Evolutionary conservation across 352 stramenopile species (phyloP).

Genomic region (Globisporangium apiculatum): DNA sequence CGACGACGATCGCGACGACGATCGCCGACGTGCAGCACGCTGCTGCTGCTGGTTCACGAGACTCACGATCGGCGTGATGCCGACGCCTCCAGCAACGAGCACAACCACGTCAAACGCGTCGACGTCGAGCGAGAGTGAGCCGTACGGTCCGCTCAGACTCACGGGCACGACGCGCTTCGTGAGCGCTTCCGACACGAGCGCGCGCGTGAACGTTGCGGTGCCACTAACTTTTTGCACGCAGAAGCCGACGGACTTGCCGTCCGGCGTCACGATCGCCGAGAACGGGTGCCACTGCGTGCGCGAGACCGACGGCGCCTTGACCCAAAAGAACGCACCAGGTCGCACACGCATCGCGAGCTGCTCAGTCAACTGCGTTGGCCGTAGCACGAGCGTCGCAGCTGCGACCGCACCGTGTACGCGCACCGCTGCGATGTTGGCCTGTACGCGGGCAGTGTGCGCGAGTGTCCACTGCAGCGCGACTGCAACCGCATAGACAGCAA

Average conservation of each 20-base stretch:
- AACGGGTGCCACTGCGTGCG: constrained; percentile 73
- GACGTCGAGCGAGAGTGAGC: constrained; percentile 52
- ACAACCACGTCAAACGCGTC: constrained; percentile 62
- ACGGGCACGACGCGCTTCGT: constrained; percentile 35
- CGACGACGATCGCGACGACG: constrained; percentile 18
- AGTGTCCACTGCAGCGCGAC: constrained; percentile 45
- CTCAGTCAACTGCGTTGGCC: constrained; percentile 41
- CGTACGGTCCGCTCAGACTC: constrained; percentile 63
- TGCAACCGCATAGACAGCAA: constrained; percentile 53
- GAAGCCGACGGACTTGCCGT: constrained; percentile 77
- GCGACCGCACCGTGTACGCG: constrained; percentile 23
- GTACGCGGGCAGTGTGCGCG: neutral
- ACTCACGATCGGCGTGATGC: constrained; percentile 73
- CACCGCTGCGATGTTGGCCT: constrained; percentile 22
- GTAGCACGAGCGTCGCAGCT: constrained; percentile 55
- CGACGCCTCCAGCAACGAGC: constrained; percentile 61
- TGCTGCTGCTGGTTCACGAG: constrained; percentile 62
- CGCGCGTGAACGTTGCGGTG: constrained; percentile 37
- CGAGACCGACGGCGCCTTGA: constrained; percentile 64
- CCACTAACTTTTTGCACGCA: constrained; percentile 54
- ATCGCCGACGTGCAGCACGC: constrained; percentile 20
- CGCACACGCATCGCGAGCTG: constrained; percentile 50
- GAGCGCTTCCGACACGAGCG: constrained; percentile 34
- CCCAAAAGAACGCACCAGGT: constrained; percentile 67
- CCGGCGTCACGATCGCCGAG: constrained; percentile 62